Percentiles rank a stretch among this genome's conserved stretches.
Conservation (phyloP, 805 yeast genomes). For the Wickerhamiella occidentalis region DNA sequence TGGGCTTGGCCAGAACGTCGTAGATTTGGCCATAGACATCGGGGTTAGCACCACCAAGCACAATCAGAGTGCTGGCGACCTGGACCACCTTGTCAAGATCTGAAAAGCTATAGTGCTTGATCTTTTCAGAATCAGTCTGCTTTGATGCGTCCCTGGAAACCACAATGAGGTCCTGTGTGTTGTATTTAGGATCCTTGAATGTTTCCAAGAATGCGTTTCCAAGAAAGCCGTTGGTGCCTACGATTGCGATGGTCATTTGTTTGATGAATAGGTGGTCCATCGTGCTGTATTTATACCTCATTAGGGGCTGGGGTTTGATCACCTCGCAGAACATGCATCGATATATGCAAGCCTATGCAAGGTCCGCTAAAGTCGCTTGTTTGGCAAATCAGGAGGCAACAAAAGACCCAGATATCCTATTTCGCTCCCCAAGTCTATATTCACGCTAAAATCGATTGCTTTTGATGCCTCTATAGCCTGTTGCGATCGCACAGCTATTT, state of each 20-base stretch:
- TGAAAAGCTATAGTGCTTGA: neutral
- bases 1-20: neutral
- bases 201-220: neutral
- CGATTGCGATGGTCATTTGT: neutral
- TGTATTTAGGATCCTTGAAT: neutral
- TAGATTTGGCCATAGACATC: neutral
- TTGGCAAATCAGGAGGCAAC: too few species aligned
- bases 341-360: too few species aligned
- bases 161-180: neutral
- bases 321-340: too few species aligned
- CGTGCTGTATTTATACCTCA: too few species aligned
- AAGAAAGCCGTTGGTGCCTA: neutral
- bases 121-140: neutral
- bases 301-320: too few species aligned
- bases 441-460: too few species aligned
- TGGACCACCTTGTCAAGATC: conserved; percentile 2
- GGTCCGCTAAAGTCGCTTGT: too few species aligned
- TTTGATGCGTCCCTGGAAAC: conserved; percentile 1
- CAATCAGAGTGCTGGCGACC: neutral
- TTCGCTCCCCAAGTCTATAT: too few species aligned
- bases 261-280: neutral
- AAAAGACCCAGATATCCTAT: too few species aligned
- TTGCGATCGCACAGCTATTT: too few species aligned
- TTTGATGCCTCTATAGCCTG: too few species aligned
- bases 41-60: neutral